A percentile compares a stretch with the other conserved stretches of the same genome.
Conservation (phyloP, 2,329 filamentous ascomycete species). For the Penicillium rolfsii region DNA sequence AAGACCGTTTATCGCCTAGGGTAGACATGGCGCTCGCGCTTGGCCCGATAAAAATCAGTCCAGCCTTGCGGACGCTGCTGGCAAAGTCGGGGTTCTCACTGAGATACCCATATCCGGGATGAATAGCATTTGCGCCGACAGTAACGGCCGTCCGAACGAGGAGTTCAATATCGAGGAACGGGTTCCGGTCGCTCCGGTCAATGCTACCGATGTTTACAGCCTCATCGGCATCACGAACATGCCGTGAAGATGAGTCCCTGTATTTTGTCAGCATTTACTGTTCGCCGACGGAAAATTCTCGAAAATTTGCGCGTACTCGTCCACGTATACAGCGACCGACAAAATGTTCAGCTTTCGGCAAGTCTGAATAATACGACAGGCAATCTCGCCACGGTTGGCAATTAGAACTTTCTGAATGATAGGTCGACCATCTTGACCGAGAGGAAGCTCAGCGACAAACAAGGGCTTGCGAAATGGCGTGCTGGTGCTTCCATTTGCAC, state of each 20-base stretch:
- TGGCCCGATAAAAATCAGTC: conserved; percentile 40
- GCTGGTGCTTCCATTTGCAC: conserved; percentile 6
- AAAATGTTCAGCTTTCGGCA: conserved; percentile 30
- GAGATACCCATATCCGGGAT: conserved; percentile 43
- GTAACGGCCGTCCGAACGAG: conserved; percentile 33
- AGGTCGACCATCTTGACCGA: conserved; percentile 20
- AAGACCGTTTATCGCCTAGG: conserved; percentile 29
- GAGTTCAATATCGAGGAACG: conserved; percentile 36
- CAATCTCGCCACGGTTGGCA: conserved; percentile 37
- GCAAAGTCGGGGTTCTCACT: conserved; percentile 42
- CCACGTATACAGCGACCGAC: conserved; percentile 24
- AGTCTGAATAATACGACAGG: conserved; percentile 33
- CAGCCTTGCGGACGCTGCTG: conserved; percentile 30
- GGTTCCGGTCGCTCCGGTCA: conserved; percentile 16
- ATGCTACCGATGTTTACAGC: conserved; percentile 33
- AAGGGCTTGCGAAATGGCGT: conserved; percentile 19
- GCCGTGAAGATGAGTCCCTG: conserved; percentile 35
- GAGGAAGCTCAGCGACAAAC: conserved; percentile 25
- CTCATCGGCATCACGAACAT: conserved; percentile 40
- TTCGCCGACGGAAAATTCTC: not conserved
- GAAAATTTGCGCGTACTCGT: conserved; percentile 10
- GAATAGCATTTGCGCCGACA: conserved; percentile 33
- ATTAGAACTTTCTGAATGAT: conserved; percentile 30
- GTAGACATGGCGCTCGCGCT: conserved; percentile 35
- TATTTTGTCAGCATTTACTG: not conserved